phyloP scores from a whole-genome alignment of 768 basidiomycete genomes.

The Leccinum boreale region DNA sequence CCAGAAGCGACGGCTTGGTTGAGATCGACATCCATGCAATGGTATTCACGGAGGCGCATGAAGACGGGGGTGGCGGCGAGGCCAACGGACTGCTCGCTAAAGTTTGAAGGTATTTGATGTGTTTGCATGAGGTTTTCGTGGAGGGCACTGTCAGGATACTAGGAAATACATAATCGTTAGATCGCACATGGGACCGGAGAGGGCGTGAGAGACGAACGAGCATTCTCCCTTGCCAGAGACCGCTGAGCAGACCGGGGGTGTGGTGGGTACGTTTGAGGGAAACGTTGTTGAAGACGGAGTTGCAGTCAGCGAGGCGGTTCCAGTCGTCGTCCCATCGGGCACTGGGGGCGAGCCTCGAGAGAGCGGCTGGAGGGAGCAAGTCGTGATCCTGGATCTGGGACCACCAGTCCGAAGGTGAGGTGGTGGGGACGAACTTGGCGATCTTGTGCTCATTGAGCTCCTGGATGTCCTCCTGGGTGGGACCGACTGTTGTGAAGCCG shows the following conservation, averaged over 20 bases:
- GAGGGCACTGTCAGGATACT: slow-evolving; percentile 22
- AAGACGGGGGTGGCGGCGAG: slow-evolving; percentile 51
- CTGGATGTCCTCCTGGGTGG: slow-evolving; percentile 57
- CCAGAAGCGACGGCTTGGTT: slow-evolving; percentile 32
- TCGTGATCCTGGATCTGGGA: slow-evolving; percentile 15
- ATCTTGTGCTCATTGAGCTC: slow-evolving; percentile 49
- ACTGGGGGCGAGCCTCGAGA: slow-evolving; percentile 36
- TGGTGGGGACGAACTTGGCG: slow-evolving; percentile 27
- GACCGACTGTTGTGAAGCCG: slow-evolving; percentile 29
- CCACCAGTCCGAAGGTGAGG: slow-evolving; percentile 22
- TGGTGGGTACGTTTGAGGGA: slow-evolving; percentile 38
- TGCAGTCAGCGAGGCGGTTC: slow-evolving; percentile 50
- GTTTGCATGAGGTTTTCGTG: slow-evolving; percentile 20
- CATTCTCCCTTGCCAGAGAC: slow-evolving; percentile 63
- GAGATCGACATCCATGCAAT: slow-evolving; percentile 40
- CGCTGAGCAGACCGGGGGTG: slow-evolving; percentile 49
- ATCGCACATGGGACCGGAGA: not conserved
- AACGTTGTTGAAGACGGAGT: slow-evolving; percentile 30
- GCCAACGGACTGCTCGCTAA: slow-evolving; percentile 34
- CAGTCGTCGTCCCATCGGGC: slow-evolving; percentile 54
- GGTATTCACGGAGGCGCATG: slow-evolving; percentile 57
- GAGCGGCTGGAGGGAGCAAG: slow-evolving; percentile 22
- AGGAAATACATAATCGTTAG: not conserved
- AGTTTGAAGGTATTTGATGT: slow-evolving; percentile 23
- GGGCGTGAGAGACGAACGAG: slow-evolving; percentile 41